A percentile compares a stretch with the other conserved stretches of the same genome.
phyloP scores from a whole-genome alignment of 306 rosid species.

The Arachis stenosperma region DNA sequence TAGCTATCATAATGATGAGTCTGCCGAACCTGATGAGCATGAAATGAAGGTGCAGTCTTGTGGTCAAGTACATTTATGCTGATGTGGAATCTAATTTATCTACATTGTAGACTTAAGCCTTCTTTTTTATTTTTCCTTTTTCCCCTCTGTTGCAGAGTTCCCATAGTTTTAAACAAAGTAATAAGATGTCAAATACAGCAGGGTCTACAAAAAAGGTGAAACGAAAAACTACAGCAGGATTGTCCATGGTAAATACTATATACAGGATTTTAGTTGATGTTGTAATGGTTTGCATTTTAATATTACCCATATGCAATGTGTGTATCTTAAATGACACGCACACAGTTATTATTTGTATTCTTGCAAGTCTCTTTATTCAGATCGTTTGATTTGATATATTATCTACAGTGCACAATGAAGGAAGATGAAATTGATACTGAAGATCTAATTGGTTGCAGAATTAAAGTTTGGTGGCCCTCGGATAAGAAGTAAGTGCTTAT shows the following conservation, averaged over 20 bases:
- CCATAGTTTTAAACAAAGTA: constrained; percentile 44
- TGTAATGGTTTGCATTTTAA: constrained; percentile 11
- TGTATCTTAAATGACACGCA: background rate
- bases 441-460: constrained; percentile 87
- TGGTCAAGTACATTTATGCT: constrained; percentile 32
- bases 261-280: constrained; percentile 25
- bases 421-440: constrained; percentile 69
- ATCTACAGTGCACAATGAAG: constrained; percentile 62
- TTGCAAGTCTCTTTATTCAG: constrained; percentile 8
- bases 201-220: constrained; percentile 62
- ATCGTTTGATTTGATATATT: constrained; percentile 40
- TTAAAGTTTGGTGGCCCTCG: constrained; percentile 99
- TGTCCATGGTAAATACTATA: constrained; percentile 67
- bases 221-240: constrained; percentile 67
- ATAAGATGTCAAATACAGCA: constrained; percentile 46
- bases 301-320: constrained; percentile 20
- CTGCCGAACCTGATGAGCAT: constrained; percentile 54
- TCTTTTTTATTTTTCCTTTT: background rate
- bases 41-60: constrained; percentile 54
- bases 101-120: constrained; percentile 28
- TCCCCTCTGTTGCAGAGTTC: constrained; percentile 59
- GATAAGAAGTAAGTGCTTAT: constrained; percentile 75
- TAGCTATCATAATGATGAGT: constrained; percentile 46
- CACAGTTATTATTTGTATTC: constrained; percentile 8
- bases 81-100: constrained; percentile 27